Evolutionary conservation across 345 rosid genomes (phyloP).

Genomic region (Salix purpurea): DNA sequence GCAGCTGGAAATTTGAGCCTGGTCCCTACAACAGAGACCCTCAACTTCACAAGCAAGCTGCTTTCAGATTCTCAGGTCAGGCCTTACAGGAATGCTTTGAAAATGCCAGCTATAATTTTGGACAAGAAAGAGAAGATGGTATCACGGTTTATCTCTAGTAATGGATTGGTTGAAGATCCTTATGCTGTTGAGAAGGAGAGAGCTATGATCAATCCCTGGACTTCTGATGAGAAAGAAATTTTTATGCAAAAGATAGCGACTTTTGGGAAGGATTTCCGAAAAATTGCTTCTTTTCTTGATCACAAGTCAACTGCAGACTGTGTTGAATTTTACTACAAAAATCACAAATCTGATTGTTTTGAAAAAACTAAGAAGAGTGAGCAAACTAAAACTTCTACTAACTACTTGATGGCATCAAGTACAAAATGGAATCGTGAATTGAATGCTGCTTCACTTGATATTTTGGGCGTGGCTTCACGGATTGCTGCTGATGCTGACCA

Average conservation of each 20-base stretch:
- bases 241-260: conserved; percentile 67
- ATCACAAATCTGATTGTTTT: conserved; percentile 91
- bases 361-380: conserved; percentile 76
- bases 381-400: conserved; percentile 53
- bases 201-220: conserved; percentile 85
- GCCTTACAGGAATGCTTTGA: conserved; percentile 56
- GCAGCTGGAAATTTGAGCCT: conserved; percentile 57
- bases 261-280: conserved; percentile 80
- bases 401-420: conserved; percentile 56
- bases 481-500: conserved; percentile 67
- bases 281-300: conserved; percentile 77
- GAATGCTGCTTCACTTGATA: conserved; percentile 69
- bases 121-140: conserved; percentile 62
- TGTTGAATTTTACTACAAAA: conserved; percentile 92
- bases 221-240: conserved; percentile 64
- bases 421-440: conserved; percentile 67
- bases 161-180: conserved; percentile 92
- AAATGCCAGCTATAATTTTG: conserved; percentile 85
- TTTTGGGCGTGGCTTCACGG: conserved; percentile 70
- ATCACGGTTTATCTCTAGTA: conserved; percentile 64
- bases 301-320: conserved; percentile 95
- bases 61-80: conserved; percentile 45
- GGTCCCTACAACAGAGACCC: conserved; percentile 46
- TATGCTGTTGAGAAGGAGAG: conserved; percentile 83
- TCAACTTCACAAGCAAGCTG: conserved; percentile 51